Evolutionary conservation across 495 filamentous ascomycete species (phyloP), one percentile per base, ranked within the genome.

Genomic region (Daldinia grandis): DNA sequence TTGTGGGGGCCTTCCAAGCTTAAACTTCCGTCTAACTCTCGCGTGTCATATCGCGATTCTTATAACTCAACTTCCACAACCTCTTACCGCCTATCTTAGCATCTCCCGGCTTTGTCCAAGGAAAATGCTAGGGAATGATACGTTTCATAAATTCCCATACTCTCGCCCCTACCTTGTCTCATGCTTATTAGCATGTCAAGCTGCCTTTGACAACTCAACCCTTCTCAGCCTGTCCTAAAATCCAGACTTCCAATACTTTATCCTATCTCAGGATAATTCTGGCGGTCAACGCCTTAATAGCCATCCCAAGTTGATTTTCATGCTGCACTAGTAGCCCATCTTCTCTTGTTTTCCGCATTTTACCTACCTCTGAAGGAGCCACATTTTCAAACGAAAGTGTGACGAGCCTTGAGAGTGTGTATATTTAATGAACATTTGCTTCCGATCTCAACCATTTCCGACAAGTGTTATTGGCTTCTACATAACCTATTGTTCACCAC

Each of bases 311-410:
- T 24, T 19, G 19, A 47, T 47, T 21, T 47, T 19, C 9, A 24
- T 21, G 19, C 24, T 47, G 17, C 42, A 21, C 8, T 5, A 47
- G 42, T 47, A 47, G 21, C 42, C 21, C 21, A 21, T 10, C 4
- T 28, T 53, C 27, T 30, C 49, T n/a, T 53, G 49, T 57, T 60
- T 17, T 60, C 31, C 30, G 21, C 25, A 21, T 25, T 24, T 66
- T 14, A 47, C 14, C 62, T 24, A 9, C 44, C 51, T 71, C 58
- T 67, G 58, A 66, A 71, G 68, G 68, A 66, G 68, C 68, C 63
- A 66, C 54, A 71, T 59, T 66, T 66, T 66, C 57, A 5, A 14
- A 63, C 44, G 68, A 71, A 71, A 71, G 68, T 71, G 68, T 71
- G 62, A 66, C 63, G 68, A 37, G 68, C 68, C 68, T 71, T 71